Evolutionary conservation across 306 rosid species (phyloP).

Genomic region (Citrullus amarus): DNA sequence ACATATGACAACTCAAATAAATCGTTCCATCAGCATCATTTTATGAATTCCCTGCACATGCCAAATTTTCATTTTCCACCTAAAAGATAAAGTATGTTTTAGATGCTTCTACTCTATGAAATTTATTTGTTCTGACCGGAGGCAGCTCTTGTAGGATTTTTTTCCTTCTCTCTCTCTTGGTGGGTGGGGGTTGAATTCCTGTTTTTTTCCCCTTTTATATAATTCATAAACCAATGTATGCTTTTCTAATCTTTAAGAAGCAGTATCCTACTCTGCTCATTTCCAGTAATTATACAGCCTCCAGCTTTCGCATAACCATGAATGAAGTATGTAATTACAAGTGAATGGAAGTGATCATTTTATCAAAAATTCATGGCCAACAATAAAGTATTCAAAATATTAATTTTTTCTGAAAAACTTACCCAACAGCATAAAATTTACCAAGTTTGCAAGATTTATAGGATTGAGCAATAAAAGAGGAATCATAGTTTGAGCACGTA

Average conservation of each 20-base stretch:
- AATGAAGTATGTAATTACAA: not conserved
- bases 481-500: conserved; percentile 32
- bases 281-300: not conserved
- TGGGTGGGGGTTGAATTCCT: not conserved
- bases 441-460: not conserved
- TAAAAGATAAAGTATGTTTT: not conserved
- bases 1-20: not conserved
- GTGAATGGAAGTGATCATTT: not conserved
- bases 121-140: not conserved
- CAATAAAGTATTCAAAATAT: not conserved
- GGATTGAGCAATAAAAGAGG: conserved; percentile 10
- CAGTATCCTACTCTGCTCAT: not conserved
- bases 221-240: not conserved
- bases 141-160: not conserved
- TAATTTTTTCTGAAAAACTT: not conserved
- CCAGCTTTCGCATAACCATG: not conserved
- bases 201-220: not conserved
- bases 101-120: not conserved
- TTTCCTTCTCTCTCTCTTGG: not conserved
- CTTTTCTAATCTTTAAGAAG: not conserved
- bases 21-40: not conserved
- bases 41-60: not conserved
- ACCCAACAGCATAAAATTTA: not conserved
- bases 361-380: not conserved
- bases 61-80: not conserved